Conservation (phyloP, 2,329 filamentous ascomycete genomes). For the Dothistroma septosporum region DNA sequence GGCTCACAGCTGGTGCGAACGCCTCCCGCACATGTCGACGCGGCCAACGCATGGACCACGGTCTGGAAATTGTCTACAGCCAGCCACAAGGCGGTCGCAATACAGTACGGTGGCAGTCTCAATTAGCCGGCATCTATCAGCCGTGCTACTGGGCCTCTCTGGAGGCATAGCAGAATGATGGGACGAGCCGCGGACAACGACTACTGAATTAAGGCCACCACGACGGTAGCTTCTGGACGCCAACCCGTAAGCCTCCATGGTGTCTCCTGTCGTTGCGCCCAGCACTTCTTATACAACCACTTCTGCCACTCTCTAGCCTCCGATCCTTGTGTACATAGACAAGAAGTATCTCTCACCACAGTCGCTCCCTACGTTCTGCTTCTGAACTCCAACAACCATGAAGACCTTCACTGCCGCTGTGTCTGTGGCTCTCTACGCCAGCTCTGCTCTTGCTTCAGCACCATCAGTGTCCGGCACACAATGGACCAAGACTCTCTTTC, state of each 20-base stretch:
- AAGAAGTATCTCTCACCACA: background rate
- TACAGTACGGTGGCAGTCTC: background rate
- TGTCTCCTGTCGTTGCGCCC: background rate
- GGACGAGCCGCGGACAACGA: background rate
- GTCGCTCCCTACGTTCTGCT: background rate
- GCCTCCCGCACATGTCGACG: background rate
- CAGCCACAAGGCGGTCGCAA: constrained; percentile 1
- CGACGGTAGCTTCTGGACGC: background rate
- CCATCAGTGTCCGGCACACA: constrained; percentile 11
- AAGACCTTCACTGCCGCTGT: constrained; percentile 12
- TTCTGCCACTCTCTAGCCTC: background rate
- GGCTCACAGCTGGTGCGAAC: background rate
- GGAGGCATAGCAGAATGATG: background rate
- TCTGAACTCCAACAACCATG: constrained; percentile 9
- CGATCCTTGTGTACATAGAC: background rate
- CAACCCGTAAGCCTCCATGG: background rate
- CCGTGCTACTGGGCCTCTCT: background rate
- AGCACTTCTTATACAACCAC: background rate
- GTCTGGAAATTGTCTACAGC: constrained; percentile 3
- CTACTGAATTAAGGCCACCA: background rate
- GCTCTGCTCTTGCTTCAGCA: constrained; percentile 15
- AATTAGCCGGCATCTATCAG: background rate
- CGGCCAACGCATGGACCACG: background rate
- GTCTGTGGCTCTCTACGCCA: constrained; percentile 12
- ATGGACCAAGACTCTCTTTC: constrained; percentile 23